Base-by-base conservation (phyloP, 1,284 basidiomycete species). In the Gomphus bonarii region DNA sequence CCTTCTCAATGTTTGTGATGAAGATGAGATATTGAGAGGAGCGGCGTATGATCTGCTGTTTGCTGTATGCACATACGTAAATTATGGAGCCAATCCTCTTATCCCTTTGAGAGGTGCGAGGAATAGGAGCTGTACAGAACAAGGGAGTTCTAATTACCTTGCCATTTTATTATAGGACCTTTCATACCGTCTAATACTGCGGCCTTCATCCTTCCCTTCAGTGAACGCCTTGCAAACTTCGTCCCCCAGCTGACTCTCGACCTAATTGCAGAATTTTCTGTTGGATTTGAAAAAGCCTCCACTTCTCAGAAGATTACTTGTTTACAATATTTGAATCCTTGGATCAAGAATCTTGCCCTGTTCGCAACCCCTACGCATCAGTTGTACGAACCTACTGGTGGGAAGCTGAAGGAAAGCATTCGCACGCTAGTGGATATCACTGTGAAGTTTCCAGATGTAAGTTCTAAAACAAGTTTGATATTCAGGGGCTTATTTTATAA, bases 241-340 rank as follows among this genome's bases (percentile, higher is more conserved):
- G 81, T 81, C 8, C 89, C 91, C 10, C 81, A 90, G 31, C 72
- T 94, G 47, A 93, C 91, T 0, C 73, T 95, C 20, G 91, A 94
- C 68, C 91, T 95, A 70, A 74, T 95, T 57, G 81, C 83, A 20
- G 91, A 94, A 70, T 87, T 93, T 51, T 81, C 81, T 30, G 75
- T 79, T 3, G 70, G 71, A 1, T 73, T 71, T 49, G 58, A 61
- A 30, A 64, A 70, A 3, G 68, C 73, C 6, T 68, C 68, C 1
- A 60, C 66, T 25, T 70, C 78, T 1, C 82, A 84, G 57, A 81
- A 84, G 55, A 79, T 88, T 30, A 79, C 79, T 55, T 91, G 84
- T 64, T 68, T 93, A 18, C 81, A 86, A 60, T 93, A 92, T 65
- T 77, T 94, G 72, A 80, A 78, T 47, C 90, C 92, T 2, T 95